Conservation (phyloP, 768 basidiomycete genomes). For the Pleurotus sapidus region DNA sequence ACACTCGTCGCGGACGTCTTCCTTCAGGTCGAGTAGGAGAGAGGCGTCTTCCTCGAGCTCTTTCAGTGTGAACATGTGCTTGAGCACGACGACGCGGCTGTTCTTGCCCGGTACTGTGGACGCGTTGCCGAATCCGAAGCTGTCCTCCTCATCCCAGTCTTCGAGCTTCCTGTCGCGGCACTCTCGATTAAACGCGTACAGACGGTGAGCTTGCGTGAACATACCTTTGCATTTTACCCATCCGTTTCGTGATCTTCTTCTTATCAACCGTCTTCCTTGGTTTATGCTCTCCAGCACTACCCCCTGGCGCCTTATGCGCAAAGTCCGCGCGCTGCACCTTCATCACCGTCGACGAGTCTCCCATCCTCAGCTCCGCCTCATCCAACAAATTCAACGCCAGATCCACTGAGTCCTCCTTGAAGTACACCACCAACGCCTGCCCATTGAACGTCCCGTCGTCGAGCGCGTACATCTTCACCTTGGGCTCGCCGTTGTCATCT, state of each 20-base stretch:
- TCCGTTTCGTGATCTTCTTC: conserved; percentile 70
- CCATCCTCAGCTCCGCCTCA: conserved; percentile 87
- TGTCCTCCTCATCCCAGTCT: conserved; percentile 95
- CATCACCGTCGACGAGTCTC: conserved; percentile 73
- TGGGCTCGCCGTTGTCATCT: conserved; percentile 86
- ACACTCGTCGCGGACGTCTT: conserved; percentile 95
- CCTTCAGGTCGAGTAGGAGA: conserved; percentile 88
- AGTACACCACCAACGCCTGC: conserved; percentile 93
- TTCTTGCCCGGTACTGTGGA: conserved; percentile 45
- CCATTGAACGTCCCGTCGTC: conserved; percentile 89
- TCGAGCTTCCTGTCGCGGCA: conserved; percentile 66
- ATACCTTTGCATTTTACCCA: conserved; percentile 88
- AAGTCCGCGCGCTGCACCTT: conserved; percentile 77
- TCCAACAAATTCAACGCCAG: conserved; percentile 85
- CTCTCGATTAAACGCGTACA: neutral
- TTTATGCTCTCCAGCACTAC: conserved; percentile 36
- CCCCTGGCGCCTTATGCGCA: conserved; percentile 55
- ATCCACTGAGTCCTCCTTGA: conserved; percentile 93
- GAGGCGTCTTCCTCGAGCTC: conserved; percentile 85
- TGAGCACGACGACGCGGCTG: conserved; percentile 85
- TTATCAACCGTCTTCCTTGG: conserved; percentile 69
- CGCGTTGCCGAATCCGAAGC: conserved; percentile 70
- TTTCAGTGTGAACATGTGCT: conserved; percentile 89
- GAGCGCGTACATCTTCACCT: conserved; percentile 92
- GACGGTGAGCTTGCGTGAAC: conserved; percentile 11